phyloP scores from a whole-genome alignment of 2,329 filamentous ascomycete genomes.

The Botryosphaeria dothidea region DNA sequence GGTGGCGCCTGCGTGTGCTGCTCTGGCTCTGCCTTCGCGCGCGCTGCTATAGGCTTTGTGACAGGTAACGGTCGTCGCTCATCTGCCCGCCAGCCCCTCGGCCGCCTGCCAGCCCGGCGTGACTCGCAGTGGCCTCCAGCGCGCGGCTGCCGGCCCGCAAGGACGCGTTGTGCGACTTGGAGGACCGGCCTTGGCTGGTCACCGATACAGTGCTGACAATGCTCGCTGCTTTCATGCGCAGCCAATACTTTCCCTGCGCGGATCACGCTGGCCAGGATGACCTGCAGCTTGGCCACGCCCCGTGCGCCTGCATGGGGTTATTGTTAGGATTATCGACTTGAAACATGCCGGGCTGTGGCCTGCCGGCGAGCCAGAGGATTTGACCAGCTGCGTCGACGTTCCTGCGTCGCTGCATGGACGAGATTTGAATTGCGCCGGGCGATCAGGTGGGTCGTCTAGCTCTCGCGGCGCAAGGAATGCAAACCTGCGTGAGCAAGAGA shows the following conservation, averaged over 20 bases:
- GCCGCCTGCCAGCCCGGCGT: conserved; percentile 22
- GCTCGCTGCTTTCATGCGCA: conserved; percentile 27
- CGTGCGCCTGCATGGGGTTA: conserved; percentile 36
- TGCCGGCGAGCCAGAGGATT: conserved; percentile 15
- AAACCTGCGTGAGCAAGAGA: conserved; percentile 35
- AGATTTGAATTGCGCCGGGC: conserved; percentile 28
- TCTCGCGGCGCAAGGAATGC: conserved; percentile 41
- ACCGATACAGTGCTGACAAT: conserved; percentile 31
- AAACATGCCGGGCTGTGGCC: conserved; percentile 28
- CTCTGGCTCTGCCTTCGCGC: conserved; percentile 8
- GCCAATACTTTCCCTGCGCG: conserved; percentile 27
- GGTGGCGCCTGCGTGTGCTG: conserved; percentile 23
- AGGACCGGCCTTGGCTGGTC: conserved; percentile 29
- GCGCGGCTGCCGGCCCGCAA: conserved; percentile 36
- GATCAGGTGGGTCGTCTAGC: conserved; percentile 27
- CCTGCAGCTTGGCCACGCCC: conserved; percentile 35
- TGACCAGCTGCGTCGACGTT: conserved; percentile 32
- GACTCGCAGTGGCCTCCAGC: conserved; percentile 26
- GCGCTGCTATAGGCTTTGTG: conserved; percentile 27
- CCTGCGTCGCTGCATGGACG: conserved; percentile 35
- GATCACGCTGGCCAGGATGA: conserved; percentile 20
- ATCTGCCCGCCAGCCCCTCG: background rate
- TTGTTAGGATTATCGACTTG: conserved; percentile 36
- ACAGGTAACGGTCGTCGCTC: conserved; percentile 34
- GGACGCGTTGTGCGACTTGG: conserved; percentile 27